A percentile compares a stretch with the other conserved stretches of the same genome.
Evolutionary conservation across 495 filamentous ascomycete species (phyloP).

Genomic region (Xylaria castorea): DNA sequence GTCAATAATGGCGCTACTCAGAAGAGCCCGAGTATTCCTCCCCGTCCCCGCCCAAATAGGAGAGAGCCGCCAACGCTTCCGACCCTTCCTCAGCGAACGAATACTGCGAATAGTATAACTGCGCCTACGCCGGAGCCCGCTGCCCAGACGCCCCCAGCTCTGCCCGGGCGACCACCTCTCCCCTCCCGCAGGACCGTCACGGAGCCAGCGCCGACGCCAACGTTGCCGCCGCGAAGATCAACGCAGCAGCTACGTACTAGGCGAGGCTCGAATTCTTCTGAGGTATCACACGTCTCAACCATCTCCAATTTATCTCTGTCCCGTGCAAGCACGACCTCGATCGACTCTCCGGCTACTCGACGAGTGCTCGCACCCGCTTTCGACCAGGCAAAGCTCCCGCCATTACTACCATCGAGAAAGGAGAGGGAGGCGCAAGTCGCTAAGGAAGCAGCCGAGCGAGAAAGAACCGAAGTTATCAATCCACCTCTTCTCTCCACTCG

Average conservation of each 20-base stretch:
- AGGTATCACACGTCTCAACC: conserved; percentile 52
- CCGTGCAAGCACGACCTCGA: conserved; percentile 40
- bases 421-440: conserved; percentile 54
- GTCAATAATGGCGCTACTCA: conserved; percentile 32
- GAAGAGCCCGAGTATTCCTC: conserved; percentile 47
- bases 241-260: conserved; percentile 41
- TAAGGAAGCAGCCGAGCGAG: conserved; percentile 43
- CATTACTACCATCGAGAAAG: conserved; percentile 53
- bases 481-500: conserved; percentile 32
- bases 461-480: conserved; percentile 32
- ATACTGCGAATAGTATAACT: conserved; percentile 18
- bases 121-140: conserved; percentile 22
- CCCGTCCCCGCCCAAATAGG: conserved; percentile 36
- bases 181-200: conserved; percentile 44
- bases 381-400: conserved; percentile 58
- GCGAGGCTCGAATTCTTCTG: conserved; percentile 55
- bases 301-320: conserved; percentile 52
- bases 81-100: conserved; percentile 49
- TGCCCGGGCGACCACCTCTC: conserved; percentile 47
- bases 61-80: conserved; percentile 48
- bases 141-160: conserved; percentile 32
- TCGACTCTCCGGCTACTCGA: conserved; percentile 34
- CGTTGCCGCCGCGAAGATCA: conserved; percentile 50
- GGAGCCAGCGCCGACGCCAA: conserved; percentile 45
- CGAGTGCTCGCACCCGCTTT: conserved; percentile 57